Evolutionary conservation across 257 asterid species (phyloP).

Genomic region (Nicotiana tomentosiformis): DNA sequence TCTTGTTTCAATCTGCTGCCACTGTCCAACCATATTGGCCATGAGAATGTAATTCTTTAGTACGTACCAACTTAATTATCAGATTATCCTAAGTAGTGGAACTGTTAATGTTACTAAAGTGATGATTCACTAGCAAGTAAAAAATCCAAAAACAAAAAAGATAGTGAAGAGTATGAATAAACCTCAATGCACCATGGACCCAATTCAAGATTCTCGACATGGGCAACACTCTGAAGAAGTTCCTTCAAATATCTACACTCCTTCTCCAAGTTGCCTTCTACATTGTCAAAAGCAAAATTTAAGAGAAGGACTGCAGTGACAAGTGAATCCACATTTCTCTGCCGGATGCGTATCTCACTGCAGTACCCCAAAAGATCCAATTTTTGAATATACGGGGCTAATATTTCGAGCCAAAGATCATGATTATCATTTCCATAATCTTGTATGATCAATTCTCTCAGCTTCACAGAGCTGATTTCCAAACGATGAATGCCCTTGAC

Average conservation of each 20-base stretch:
- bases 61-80: background rate
- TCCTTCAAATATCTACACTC: background rate
- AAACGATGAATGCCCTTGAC: too few relatives aligned
- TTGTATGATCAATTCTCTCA: background rate
- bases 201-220: background rate
- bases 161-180: background rate
- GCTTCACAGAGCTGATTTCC: background rate
- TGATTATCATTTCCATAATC: background rate
- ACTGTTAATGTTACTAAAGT: background rate
- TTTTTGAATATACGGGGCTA: background rate
- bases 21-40: background rate
- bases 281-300: background rate
- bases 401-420: background rate
- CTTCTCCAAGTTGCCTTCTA: background rate
- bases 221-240: background rate
- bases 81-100: background rate
- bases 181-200: background rate
- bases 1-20: background rate
- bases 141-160: background rate
- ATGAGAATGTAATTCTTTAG: background rate
- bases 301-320: background rate
- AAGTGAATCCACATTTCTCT: background rate
- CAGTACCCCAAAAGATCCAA: background rate
- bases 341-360: background rate
- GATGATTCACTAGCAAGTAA: background rate